phyloP scores from a whole-genome alignment of 495 filamentous ascomycete species.

The Sporormia fimetaria region DNA sequence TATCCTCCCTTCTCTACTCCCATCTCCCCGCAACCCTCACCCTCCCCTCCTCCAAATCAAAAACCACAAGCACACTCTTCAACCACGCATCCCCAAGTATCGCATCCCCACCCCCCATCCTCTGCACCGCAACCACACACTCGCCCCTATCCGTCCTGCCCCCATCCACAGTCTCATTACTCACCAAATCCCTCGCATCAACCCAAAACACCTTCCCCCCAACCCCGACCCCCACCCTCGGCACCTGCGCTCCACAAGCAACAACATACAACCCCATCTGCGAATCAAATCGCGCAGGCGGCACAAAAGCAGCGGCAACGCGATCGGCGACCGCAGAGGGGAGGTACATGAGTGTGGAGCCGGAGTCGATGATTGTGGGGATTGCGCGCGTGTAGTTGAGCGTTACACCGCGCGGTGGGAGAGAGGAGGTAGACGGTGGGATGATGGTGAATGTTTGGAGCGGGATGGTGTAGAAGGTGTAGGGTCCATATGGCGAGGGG shows the following conservation, averaged over 20 bases:
- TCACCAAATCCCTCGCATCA: slow-evolving; percentile 46
- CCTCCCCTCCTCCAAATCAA: slow-evolving; percentile 45
- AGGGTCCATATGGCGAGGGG: neutral
- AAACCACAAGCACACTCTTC: slow-evolving; percentile 52
- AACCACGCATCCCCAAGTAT: slow-evolving; percentile 54
- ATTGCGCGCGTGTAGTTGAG: neutral
- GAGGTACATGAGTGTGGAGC: slow-evolving; percentile 36
- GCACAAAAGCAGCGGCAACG: slow-evolving; percentile 43
- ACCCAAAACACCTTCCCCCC: slow-evolving; percentile 40
- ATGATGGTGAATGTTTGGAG: slow-evolving; percentile 33
- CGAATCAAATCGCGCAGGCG: slow-evolving; percentile 40
- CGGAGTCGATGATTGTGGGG: slow-evolving; percentile 35
- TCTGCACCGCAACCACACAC: slow-evolving; percentile 24
- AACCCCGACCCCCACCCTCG: slow-evolving; percentile 43
- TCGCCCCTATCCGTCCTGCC: slow-evolving; percentile 30
- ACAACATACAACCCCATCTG: slow-evolving; percentile 42
- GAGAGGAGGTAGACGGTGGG: neutral
- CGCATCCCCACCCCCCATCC: slow-evolving; percentile 11
- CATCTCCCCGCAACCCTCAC: too few species aligned
- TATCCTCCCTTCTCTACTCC: too few species aligned
- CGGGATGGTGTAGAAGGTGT: slow-evolving; percentile 38
- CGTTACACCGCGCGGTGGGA: neutral
- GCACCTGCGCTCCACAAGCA: slow-evolving; percentile 43
- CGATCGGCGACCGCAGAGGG: slow-evolving; percentile 34
- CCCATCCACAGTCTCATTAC: slow-evolving; percentile 21